These are phyloP conservation scores for Phytophthora europaea DNA, from an alignment of 352 stramenopile genomes.

Conservation along the genomic window DNA sequence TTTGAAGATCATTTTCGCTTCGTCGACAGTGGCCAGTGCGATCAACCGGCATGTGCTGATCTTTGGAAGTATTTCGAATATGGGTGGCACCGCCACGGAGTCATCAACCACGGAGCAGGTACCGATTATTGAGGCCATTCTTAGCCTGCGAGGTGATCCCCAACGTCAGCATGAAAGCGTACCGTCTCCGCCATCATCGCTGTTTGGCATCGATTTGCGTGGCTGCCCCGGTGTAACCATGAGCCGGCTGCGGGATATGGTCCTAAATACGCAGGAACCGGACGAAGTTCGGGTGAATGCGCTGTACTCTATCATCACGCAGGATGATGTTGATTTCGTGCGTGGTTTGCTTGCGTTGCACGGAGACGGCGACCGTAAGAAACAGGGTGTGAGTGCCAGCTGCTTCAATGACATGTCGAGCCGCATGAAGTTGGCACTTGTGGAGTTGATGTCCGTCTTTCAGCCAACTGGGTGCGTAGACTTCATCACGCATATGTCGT, in stretches of 20 bases:
- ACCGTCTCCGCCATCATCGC: conserved; percentile 33
- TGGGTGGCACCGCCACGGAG: conserved; percentile 71
- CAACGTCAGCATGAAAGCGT: conserved; percentile 39
- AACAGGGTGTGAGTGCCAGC: conserved; percentile 60
- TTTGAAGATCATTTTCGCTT: conserved; percentile 74
- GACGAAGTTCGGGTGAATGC: conserved; percentile 79
- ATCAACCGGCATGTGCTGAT: conserved; percentile 86
- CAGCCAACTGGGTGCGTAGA: conserved; percentile 67
- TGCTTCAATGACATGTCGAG: conserved; percentile 78
- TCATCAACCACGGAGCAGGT: conserved; percentile 83
- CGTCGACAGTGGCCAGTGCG: conserved; percentile 64
- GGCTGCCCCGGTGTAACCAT: conserved; percentile 64
- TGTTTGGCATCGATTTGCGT: conserved; percentile 67
- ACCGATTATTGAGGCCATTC: conserved; percentile 81
- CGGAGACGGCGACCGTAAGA: conserved; percentile 73
- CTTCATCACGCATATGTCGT: conserved; percentile 77
- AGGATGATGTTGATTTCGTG: conserved; percentile 79
- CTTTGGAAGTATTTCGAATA: conserved; percentile 79
- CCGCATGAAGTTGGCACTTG: conserved; percentile 72
- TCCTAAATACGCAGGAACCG: conserved; percentile 61
- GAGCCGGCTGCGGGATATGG: conserved; percentile 74
- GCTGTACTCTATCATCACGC: conserved; percentile 71
- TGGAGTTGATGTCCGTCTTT: conserved; percentile 74
- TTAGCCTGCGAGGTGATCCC: conserved; percentile 71
- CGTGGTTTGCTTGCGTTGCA: conserved; percentile 65